phyloP scores from a whole-genome alignment of 768 basidiomycete species.

The Trametes cingulata region DNA sequence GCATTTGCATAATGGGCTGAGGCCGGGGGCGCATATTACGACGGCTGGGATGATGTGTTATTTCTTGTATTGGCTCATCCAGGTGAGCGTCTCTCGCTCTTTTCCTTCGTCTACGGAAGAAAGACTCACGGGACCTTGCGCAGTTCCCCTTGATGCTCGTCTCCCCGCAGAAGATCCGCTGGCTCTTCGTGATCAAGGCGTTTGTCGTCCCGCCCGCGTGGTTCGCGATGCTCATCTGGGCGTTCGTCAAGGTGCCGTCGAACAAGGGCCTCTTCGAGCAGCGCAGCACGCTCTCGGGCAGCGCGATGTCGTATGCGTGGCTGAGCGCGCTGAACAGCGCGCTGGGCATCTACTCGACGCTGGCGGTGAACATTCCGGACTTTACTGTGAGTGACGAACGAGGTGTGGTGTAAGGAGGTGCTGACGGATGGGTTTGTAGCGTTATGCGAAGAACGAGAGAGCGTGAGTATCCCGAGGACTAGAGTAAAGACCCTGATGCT shows the following conservation, averaged over 20 bases:
- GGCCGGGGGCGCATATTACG: conserved; percentile 60
- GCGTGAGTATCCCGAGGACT: conserved; percentile 44
- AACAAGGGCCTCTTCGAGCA: conserved; percentile 57
- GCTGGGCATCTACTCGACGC: conserved; percentile 70
- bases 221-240: conserved; percentile 75
- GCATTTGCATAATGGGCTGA: conserved; percentile 62
- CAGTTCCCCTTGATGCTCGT: conserved; percentile 73
- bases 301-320: conserved; percentile 74
- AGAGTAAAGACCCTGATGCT: neutral
- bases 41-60: conserved; percentile 73
- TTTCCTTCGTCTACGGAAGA: neutral
- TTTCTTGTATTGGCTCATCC: conserved; percentile 75
- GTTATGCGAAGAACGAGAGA: conserved; percentile 71
- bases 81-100: conserved; percentile 12
- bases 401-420: no score
- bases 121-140: neutral
- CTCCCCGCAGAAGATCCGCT: conserved; percentile 75
- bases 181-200: conserved; percentile 70
- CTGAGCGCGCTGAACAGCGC: conserved; percentile 74
- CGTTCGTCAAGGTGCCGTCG: conserved; percentile 62
- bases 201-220: conserved; percentile 45
- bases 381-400: conserved; percentile 57
- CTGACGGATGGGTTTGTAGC: conserved; percentile 33
- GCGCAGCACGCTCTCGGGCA: conserved; percentile 53
- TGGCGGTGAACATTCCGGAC: conserved; percentile 83